Base-by-base conservation (phyloP, 148 eudicot genomes). In the Euryodendron excelsum region DNA sequence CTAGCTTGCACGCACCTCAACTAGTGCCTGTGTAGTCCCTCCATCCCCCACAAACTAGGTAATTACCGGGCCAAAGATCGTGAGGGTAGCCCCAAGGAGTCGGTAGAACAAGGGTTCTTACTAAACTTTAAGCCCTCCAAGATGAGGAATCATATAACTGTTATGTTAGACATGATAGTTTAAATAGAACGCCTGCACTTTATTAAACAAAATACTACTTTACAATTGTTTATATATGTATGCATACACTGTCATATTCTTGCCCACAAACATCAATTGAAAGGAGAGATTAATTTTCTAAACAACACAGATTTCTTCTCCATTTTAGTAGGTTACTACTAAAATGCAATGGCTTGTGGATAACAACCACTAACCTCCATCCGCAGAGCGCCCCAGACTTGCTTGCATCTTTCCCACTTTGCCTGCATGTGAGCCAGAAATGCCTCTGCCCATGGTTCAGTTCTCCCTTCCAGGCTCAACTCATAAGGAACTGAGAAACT, bases 401-500 rank as follows among this genome's bases (percentile, higher is more conserved):
- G 85, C 78, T 87, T 93, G 82, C 96, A 88, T 31, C 83, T 83
- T 77, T 86, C 94, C 85, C 85, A 82, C 78, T 80, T 90, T 23
- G 81, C 88, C 79, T 79, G 84, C 80, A 93, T 79, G 33, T 74
- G 79, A 58, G 73, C 77, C 86, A 87, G 77, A 82, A 91, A 95
- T 10, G 82, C 85, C 82, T 87, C 77, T 25, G 97, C 96, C 99
- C 99, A 95, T 68, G 92, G 83, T 84, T 95, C 98, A 20, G 85
- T 74, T 44, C 83, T 69, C 58, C 97, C 97, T 52, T 87, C 92
- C 82, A 83, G 67, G 88, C 97, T 95, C 88, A 95, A 78, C 7
- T 93, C 97, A 71, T 73, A 91, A 47, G 99, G 99, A 76, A 93
- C 99, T n/a, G 97, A 84, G 80, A 91, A 95, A 83, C 99, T 95